These are phyloP conservation scores for Omphalotus guepiniiformis DNA, from an alignment of 768 basidiomycete species.

Conservation along the genomic window DNA sequence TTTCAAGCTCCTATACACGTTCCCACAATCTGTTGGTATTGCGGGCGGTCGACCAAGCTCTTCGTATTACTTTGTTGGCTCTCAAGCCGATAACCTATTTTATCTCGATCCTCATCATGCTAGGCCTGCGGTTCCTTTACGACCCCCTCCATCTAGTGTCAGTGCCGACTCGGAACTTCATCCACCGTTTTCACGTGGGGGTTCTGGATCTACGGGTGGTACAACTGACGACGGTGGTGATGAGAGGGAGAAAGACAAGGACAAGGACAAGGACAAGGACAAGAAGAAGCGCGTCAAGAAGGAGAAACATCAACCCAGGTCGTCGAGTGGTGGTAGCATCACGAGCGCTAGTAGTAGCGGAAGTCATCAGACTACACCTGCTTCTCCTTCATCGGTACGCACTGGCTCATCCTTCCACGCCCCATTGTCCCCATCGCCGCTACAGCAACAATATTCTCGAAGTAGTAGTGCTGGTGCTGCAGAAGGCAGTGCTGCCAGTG, in stretches of 20 bases:
- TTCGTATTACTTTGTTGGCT: constrained; percentile 96
- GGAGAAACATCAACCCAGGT: constrained; percentile 2
- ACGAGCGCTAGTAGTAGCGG: constrained; percentile 6
- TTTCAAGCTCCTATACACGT: constrained; percentile 74
- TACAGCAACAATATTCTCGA: constrained; percentile 59
- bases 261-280: constrained; percentile 19
- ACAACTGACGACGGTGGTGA: constrained; percentile 2
- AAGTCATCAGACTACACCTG: constrained; percentile 33
- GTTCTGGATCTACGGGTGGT: not conserved
- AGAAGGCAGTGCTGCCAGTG: constrained; percentile 17
- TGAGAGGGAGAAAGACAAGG: constrained; percentile 16
- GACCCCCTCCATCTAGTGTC: constrained; percentile 25
- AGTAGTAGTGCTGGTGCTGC: constrained; percentile 22
- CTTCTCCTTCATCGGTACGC: constrained; percentile 48
- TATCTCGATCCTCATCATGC: constrained; percentile 81
- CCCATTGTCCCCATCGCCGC: constrained; percentile 58
- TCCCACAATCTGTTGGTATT: constrained; percentile 95
- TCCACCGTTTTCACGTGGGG: not conserved
- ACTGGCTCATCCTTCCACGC: constrained; percentile 58
- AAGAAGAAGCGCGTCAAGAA: constrained; percentile 9
- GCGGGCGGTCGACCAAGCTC: constrained; percentile 96
- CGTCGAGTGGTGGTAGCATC: constrained; percentile 8
- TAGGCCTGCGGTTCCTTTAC: constrained; percentile 70
- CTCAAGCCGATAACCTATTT: constrained; percentile 83
- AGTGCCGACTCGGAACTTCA: not conserved